Base-by-base conservation (phyloP, 1,139 yeast genomes). In the Taphrina flavorubra region DNA sequence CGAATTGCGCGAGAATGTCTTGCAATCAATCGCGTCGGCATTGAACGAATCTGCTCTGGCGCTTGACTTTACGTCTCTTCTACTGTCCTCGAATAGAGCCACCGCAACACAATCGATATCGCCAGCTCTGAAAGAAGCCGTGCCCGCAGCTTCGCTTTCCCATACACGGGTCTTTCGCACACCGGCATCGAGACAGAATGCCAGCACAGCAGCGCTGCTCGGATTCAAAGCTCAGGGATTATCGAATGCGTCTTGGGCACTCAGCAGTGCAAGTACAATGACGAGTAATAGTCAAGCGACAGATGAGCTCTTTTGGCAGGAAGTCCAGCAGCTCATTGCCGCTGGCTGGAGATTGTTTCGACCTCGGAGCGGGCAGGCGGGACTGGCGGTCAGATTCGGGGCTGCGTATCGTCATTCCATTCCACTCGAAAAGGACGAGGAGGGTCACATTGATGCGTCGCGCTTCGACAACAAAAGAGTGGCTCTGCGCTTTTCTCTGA, bases 81-180 rank as follows among this genome's bases (percentile, higher is more conserved):
- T 95, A 68, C 81, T 94, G 59, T 88, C 97, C n/a, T 84, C 91
- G 16, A 85, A 86, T 13, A 84, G 94, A 71, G 97, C 97, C 1
- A 89, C 89, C 31, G 88, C 94, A 1, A 97, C 95, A 0, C 83
- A 92, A 2, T 90, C 97, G 4, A 90, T 94, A 86, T 91, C 97
- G 0, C 94, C 97, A 0, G 92, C 88, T 77, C 81, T 94, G 71
- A 85, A 87, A 73, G 88, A 90, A 73, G 86, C 85, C 70, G 89
- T 89, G 0, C 92, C 96, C 0, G 81, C 88, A 13, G 97, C 96
- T 0, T 88, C 97, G 0, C 80, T 94, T 65, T 36, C 61, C 1
- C 51, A 55, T 20, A 16, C 34, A 13, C 53, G 51, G 4, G 59
- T 51, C 25, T n/a, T 40, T 10, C 60, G 61, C 10, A 57, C 55